Percentiles rank a stretch among this genome's conserved stretches.
Evolutionary conservation across 352 stramenopile genomes (phyloP).

Genomic region (Poterioochromonas sp.): DNA sequence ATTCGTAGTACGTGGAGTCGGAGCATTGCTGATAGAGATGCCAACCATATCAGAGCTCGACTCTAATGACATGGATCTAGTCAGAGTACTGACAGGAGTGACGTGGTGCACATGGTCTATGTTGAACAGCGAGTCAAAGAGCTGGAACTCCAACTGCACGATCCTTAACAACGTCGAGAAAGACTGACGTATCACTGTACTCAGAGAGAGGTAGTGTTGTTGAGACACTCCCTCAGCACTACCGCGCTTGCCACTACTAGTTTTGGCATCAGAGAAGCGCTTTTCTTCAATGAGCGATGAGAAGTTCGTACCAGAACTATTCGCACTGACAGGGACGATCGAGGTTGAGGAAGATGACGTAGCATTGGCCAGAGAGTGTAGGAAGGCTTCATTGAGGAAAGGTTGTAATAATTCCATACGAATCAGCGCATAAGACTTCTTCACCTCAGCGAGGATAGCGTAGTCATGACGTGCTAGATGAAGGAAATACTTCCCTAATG

Average conservation of each 20-base stretch:
- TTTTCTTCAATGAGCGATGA: not conserved
- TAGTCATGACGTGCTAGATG: not conserved
- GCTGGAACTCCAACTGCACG: constrained; percentile 15
- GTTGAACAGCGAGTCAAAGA: constrained; percentile 25
- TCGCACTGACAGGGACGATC: not conserved
- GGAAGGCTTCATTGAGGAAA: constrained; percentile 4
- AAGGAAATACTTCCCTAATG: no score
- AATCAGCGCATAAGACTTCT: not conserved
- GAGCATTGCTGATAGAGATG: not conserved
- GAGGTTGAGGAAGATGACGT: not conserved
- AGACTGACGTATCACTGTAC: not conserved
- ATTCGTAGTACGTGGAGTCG: not conserved
- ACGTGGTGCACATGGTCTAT: not conserved
- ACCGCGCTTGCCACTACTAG: not conserved
- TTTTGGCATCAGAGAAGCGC: no score
- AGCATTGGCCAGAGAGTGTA: not conserved
- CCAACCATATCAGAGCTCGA: no score
- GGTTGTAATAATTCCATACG: constrained; percentile 15
- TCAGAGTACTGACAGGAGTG: not conserved
- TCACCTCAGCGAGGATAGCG: not conserved
- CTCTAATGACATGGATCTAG: not conserved
- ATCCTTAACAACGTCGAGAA: not conserved
- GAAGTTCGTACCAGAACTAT: not conserved
- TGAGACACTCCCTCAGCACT: not conserved
- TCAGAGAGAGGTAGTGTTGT: not conserved